These are phyloP conservation scores for Cercospora sesami DNA, from an alignment of 2,329 filamentous ascomycete species.

Conservation along the genomic window DNA sequence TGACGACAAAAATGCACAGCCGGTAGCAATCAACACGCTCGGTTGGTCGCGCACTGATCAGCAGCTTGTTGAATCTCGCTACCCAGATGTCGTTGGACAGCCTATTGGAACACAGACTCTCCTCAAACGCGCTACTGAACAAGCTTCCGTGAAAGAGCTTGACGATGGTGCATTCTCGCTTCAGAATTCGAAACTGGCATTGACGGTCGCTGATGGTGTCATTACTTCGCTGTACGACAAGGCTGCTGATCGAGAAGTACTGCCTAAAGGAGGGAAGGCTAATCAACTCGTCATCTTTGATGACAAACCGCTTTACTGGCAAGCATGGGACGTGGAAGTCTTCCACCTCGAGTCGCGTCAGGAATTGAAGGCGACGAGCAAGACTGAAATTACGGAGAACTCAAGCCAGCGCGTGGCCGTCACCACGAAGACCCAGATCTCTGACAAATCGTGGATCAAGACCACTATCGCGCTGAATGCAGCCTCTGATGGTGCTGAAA, in stretches of 20 bases:
- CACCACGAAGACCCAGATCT: slow-evolving; percentile 82
- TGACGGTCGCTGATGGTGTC: slow-evolving; percentile 71
- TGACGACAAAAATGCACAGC: slow-evolving; percentile 47
- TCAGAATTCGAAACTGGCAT: slow-evolving; percentile 71
- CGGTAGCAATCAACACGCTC: slow-evolving; percentile 77
- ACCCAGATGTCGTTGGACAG: slow-evolving; percentile 21
- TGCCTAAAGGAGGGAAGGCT: slow-evolving; percentile 70
- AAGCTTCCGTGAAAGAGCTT: slow-evolving; percentile 19
- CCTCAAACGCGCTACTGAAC: not conserved
- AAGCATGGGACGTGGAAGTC: slow-evolving; percentile 97
- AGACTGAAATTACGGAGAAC: slow-evolving; percentile 69
- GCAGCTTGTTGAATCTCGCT: not conserved
- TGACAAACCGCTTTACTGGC: slow-evolving; percentile 96
- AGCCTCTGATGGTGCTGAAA: slow-evolving; percentile 59
- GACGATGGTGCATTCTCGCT: slow-evolving; percentile 64
- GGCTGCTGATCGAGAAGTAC: slow-evolving; percentile 70
- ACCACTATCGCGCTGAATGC: slow-evolving; percentile 80
- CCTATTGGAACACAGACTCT: slow-evolving; percentile 4
- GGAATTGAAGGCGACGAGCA: slow-evolving; percentile 64
- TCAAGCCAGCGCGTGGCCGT: slow-evolving; percentile 77
- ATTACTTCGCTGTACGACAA: slow-evolving; percentile 85
- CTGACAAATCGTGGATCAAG: slow-evolving; percentile 79
- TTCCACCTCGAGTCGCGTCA: slow-evolving; percentile 86
- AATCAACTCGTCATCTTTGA: slow-evolving; percentile 95
- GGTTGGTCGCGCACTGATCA: slow-evolving; percentile 67